Conservation (phyloP, 257 asterid species). For the Solanum paucissectum region DNA sequence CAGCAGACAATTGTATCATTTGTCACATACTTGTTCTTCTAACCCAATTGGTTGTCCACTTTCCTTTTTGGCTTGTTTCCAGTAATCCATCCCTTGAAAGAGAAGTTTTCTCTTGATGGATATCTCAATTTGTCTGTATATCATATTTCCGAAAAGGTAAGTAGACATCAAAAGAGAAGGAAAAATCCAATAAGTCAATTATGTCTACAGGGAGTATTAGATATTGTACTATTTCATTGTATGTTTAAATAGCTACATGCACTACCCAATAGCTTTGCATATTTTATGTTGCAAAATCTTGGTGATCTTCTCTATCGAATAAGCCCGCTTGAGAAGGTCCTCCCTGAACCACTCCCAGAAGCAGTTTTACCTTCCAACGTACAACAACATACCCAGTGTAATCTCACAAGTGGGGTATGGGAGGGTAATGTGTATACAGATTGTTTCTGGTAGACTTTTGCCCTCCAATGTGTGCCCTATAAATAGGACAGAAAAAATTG, state of each 20-base stretch:
- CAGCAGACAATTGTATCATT: background rate
- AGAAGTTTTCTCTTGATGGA: background rate
- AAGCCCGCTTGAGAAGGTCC: background rate
- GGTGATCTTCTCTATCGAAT: background rate
- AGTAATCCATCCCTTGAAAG: background rate
- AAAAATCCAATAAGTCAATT: background rate
- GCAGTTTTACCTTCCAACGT: background rate
- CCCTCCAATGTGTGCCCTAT: background rate
- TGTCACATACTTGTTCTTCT: background rate
- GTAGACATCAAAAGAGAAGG: background rate
- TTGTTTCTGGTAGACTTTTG: background rate
- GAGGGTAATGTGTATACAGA: background rate
- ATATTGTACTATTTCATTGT: background rate
- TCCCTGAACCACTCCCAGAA: background rate
- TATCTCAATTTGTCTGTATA: background rate
- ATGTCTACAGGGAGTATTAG: background rate
- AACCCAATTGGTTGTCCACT: background rate
- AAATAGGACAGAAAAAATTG: background rate
- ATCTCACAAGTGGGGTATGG: background rate
- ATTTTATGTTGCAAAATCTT: background rate
- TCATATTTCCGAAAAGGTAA: background rate
- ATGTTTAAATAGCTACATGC: background rate
- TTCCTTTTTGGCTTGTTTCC: background rate
- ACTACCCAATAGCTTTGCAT: background rate
- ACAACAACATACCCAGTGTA: background rate